Conservation (phyloP, 495 filamentous ascomycete genomes). For the Eremomyces bilateralis region DNA sequence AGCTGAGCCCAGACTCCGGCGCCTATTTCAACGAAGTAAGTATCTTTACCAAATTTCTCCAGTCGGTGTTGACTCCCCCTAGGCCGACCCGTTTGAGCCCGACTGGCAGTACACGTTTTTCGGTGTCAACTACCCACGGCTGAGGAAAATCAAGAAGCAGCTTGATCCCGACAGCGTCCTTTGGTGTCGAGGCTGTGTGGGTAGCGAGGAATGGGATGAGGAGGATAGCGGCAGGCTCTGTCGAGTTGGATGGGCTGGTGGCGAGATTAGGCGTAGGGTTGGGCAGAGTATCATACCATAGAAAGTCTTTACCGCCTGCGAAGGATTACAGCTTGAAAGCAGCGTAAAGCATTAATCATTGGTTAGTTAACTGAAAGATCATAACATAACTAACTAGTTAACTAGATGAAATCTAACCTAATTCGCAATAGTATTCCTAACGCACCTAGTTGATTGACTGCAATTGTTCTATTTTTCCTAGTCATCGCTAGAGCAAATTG, state of each 20-base stretch:
- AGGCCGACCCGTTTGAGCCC: background rate
- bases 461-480: no score
- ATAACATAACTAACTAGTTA: no score
- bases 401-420: no score
- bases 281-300: no score
- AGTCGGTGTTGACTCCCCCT: background rate
- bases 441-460: no score
- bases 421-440: no score
- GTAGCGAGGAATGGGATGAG: constrained; percentile 1
- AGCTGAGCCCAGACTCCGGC: constrained; percentile 9
- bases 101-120: constrained; percentile 2
- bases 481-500: no score
- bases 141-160: background rate
- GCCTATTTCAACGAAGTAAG: constrained; percentile 13
- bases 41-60: background rate
- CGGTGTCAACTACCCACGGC: background rate
- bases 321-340: no score
- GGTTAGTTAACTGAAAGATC: no score
- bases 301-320: no score
- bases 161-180: background rate
- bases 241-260: background rate
- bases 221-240: background rate
- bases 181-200: constrained; percentile 1
- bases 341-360: no score
- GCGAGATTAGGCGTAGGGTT: no score